Percentiles rank a stretch among this genome's conserved stretches.
Evolutionary conservation across 345 rosid species (phyloP).

Genomic region (Physaria fendleri): DNA sequence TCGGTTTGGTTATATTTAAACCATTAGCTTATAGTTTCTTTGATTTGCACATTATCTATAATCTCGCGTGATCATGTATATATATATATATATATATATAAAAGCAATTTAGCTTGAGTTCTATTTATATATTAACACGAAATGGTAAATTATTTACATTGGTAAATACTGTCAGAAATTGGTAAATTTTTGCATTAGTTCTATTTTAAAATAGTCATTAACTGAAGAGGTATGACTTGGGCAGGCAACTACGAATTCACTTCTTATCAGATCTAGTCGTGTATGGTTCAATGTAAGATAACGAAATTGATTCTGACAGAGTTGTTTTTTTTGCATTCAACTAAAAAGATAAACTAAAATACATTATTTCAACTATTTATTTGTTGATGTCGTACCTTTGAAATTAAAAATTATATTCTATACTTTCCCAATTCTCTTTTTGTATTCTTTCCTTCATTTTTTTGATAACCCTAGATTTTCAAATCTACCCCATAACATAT

Average conservation of each 20-base stretch:
- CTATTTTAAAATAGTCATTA: too few species aligned
- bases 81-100: too few species aligned
- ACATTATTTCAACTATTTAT: conserved; percentile 25
- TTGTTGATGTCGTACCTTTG: conserved; percentile 19
- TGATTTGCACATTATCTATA: neutral
- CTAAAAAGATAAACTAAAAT: conserved; percentile 20
- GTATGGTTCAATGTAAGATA: conserved; percentile 22
- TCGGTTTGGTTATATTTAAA: conserved; percentile 23
- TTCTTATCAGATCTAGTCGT: conserved; percentile 12
- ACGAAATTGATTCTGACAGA: conserved; percentile 15
- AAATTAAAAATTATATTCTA: neutral
- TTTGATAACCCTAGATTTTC: neutral
- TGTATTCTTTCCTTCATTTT: conserved; percentile 6
- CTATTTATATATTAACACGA: too few species aligned
- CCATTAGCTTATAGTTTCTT: neutral
- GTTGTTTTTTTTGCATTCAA: conserved; percentile 15
- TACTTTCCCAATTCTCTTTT: neutral
- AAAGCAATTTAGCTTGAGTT: neutral
- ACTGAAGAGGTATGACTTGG: too few species aligned
- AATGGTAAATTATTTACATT: too few species aligned
- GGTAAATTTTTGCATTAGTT: too few species aligned
- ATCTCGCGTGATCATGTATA: neutral
- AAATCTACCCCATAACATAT: conserved; percentile 7
- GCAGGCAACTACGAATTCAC: conserved; percentile 14
- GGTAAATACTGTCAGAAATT: too few species aligned